These are phyloP conservation scores for Monosporascus sp. DNA, from an alignment of 2,329 filamentous ascomycete species.

Conservation along the genomic window DNA sequence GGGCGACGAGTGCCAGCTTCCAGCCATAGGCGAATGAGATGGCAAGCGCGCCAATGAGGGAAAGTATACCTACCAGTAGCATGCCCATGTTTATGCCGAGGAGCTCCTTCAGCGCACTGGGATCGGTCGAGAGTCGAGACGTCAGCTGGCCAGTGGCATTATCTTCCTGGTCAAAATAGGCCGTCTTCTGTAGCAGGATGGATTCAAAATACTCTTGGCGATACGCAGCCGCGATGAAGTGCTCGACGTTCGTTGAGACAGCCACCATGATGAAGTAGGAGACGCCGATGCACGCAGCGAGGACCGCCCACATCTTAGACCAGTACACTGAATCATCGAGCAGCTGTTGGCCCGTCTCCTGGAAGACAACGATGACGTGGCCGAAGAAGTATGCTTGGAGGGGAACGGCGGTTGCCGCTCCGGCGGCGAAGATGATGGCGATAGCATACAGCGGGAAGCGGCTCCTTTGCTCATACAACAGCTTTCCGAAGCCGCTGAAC, in stretches of 20 bases:
- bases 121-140: constrained; percentile 45
- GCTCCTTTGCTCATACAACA: constrained; percentile 47
- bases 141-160: constrained; percentile 53
- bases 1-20: constrained; percentile 63
- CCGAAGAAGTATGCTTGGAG: constrained; percentile 49
- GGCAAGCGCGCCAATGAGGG: constrained; percentile 53
- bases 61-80: constrained; percentile 55
- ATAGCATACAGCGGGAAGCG: constrained; percentile 43
- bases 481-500: constrained; percentile 43
- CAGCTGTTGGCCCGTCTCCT: constrained; percentile 50
- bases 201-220: constrained; percentile 3
- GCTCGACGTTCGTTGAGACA: constrained; percentile 35
- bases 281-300: constrained; percentile 46
- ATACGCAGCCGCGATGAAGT: constrained; percentile 38
- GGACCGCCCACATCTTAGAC: constrained; percentile 49
- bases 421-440: constrained; percentile 38
- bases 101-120: constrained; percentile 52
- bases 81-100: constrained; percentile 57
- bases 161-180: constrained; percentile 52
- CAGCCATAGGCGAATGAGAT: constrained; percentile 66
- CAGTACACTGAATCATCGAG: constrained; percentile 20
- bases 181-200: constrained; percentile 48
- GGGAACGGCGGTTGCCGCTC: constrained; percentile 37
- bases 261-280: constrained; percentile 44
- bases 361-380: constrained; percentile 42